A percentile compares a stretch with the other conserved stretches of the same genome.
These are phyloP conservation scores for Marasmius fiardii DNA, from an alignment of 1,284 basidiomycete genomes.

Conservation along the genomic window DNA sequence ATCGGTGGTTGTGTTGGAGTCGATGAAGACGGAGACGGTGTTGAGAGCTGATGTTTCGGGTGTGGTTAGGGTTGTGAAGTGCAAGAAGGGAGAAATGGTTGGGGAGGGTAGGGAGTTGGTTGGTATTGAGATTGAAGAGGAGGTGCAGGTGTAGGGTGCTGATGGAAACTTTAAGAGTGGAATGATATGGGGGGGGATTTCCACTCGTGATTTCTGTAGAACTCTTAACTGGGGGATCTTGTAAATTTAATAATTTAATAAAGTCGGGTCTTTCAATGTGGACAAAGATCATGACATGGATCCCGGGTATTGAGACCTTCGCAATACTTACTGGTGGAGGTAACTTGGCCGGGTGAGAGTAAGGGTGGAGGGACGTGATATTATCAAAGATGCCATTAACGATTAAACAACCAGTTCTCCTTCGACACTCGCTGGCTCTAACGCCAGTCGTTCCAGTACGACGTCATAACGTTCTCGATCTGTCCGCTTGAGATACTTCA, in stretches of 20 bases:
- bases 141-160: not conserved
- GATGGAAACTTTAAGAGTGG: not conserved
- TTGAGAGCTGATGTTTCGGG: slow-evolving; percentile 70
- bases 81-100: slow-evolving; percentile 82
- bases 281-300: too few species aligned
- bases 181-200: too few species aligned
- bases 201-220: too few species aligned
- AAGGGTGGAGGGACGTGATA: too few species aligned
- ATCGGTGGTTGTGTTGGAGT: slow-evolving; percentile 82
- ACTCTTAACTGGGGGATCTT: too few species aligned
- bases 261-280: too few species aligned
- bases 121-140: slow-evolving; percentile 45
- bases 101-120: slow-evolving; percentile 83
- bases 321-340: too few species aligned
- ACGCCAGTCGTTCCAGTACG: slow-evolving; percentile 71
- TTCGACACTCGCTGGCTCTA: slow-evolving; percentile 81
- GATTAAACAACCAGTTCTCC: slow-evolving; percentile 75
- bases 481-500: slow-evolving; percentile 75
- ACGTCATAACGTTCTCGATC: slow-evolving; percentile 73
- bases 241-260: too few species aligned
- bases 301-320: too few species aligned
- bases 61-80: slow-evolving; percentile 68
- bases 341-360: too few species aligned
- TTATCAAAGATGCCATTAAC: slow-evolving; percentile 23
- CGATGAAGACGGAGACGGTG: slow-evolving; percentile 96